These are phyloP conservation scores for Fraxinus cuspidata DNA, from an alignment of 257 asterid genomes.

Conservation along the genomic window DNA sequence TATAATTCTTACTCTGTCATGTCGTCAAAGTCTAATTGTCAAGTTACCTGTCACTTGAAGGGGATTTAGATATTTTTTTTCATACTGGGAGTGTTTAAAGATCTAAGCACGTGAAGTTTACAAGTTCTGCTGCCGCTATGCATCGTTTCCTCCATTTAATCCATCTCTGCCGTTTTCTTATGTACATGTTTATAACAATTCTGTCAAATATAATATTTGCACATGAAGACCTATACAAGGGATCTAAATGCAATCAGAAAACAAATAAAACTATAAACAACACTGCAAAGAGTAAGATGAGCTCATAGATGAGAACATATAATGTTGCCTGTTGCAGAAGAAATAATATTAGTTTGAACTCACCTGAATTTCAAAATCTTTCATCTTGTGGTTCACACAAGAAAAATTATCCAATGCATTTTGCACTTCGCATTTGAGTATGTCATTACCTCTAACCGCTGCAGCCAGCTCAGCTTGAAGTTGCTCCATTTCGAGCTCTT, in stretches of 20 bases:
- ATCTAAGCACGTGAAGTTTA: background rate
- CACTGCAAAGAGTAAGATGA: background rate
- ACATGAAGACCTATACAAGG: no score
- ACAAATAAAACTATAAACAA: background rate
- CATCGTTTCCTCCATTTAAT: background rate
- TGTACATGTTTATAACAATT: no score
- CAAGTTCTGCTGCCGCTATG: background rate
- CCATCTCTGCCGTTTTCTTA: background rate
- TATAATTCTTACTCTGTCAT: no score
- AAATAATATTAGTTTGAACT: conserved; percentile 17
- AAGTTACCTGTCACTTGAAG: background rate
- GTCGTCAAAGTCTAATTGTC: no score
- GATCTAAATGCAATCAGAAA: background rate
- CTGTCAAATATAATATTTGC: no score
- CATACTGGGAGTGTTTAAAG: background rate
- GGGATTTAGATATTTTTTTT: background rate
- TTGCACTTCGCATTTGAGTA: conserved; percentile 83
- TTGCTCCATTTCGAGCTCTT: conserved; percentile 79
- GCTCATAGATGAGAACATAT: background rate
- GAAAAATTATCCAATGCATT: conserved; percentile 76
- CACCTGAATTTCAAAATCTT: conserved; percentile 90
- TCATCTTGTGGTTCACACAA: conserved; percentile 74
- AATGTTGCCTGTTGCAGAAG: background rate
- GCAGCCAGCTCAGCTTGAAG: conserved; percentile 94
- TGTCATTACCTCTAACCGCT: conserved; percentile 72